Evolutionary conservation across 257 asterid species (phyloP).

Genomic region (Misopates orontium): DNA sequence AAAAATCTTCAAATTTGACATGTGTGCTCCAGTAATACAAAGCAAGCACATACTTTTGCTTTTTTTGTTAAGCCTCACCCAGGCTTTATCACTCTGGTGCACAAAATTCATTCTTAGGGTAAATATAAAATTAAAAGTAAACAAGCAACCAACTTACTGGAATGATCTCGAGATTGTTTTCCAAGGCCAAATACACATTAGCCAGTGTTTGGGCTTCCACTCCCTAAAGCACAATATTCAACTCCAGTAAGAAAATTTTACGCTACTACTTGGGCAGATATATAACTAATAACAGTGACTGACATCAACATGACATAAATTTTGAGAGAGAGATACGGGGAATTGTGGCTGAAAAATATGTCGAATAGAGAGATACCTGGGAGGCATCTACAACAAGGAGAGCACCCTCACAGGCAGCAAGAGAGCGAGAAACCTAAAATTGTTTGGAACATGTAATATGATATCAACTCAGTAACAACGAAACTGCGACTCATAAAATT

Average conservation of each 20-base stretch:
- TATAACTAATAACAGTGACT: background rate
- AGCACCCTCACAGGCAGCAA: slow-evolving; percentile 99
- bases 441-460: slow-evolving; percentile 24
- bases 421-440: slow-evolving; percentile 95
- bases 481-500: too few relatives aligned
- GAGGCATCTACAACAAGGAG: slow-evolving; percentile 99
- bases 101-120: too few relatives aligned
- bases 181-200: slow-evolving; percentile 95
- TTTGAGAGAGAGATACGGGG: background rate
- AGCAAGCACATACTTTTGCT: slow-evolving; percentile 17
- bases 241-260: slow-evolving; percentile 15
- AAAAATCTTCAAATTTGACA: slow-evolving; percentile 15
- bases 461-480: slow-evolving; percentile 5
- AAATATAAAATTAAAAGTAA: slow-evolving; percentile 9
- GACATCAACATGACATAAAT: background rate
- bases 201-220: slow-evolving; percentile 99
- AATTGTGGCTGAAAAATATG: background rate
- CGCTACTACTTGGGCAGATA: slow-evolving; percentile 13
- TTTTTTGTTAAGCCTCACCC: slow-evolving; percentile 11
- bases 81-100: too few relatives aligned
- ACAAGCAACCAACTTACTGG: slow-evolving; percentile 60
- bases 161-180: slow-evolving; percentile 94
- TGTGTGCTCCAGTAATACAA: slow-evolving; percentile 10
- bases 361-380: slow-evolving; percentile 55
- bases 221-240: slow-evolving; percentile 55